A percentile compares a stretch with the other conserved stretches of the same genome.
phyloP scores from a whole-genome alignment of 306 rosid species.

The Cicer yamashitae region DNA sequence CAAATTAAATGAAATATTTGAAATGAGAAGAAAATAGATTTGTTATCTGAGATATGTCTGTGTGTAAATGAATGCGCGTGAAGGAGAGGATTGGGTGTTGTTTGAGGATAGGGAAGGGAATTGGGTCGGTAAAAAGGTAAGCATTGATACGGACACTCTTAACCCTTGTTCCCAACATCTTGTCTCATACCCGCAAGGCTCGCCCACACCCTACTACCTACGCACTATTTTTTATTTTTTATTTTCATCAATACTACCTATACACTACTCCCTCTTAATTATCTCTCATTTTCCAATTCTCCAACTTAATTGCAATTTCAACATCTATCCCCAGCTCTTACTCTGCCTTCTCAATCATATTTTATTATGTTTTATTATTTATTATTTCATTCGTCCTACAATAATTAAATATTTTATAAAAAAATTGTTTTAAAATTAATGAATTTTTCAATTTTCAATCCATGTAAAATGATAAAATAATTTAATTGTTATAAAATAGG shows the following conservation, averaged over 20 bases:
- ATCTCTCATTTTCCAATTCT: not conserved
- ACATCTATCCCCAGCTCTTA: slow-evolving; percentile 2
- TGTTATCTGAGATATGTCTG: too few species aligned
- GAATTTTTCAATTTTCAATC: too few species aligned
- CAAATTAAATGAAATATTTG: too few species aligned
- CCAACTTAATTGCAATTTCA: not conserved
- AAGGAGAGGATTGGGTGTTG: too few species aligned
- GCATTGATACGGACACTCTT: slow-evolving; percentile 66
- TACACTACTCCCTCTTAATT: not conserved
- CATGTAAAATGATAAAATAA: too few species aligned
- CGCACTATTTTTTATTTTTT: not conserved
- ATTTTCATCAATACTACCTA: too few species aligned
- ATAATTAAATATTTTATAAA: too few species aligned
- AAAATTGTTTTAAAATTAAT: too few species aligned
- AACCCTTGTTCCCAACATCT: slow-evolving; percentile 54
- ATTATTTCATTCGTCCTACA: not conserved
- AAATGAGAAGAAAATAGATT: too few species aligned
- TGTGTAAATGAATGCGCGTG: too few species aligned
- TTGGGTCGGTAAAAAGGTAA: slow-evolving; percentile 56
- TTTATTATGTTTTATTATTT: too few species aligned
- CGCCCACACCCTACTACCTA: not conserved
- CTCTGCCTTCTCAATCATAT: not conserved
- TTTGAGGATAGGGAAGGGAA: slow-evolving; percentile 28
- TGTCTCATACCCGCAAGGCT: slow-evolving; percentile 54
- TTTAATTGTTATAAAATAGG: too few species aligned